phyloP scores from a whole-genome alignment of 116 monocot species.

The Iris pallida region DNA sequence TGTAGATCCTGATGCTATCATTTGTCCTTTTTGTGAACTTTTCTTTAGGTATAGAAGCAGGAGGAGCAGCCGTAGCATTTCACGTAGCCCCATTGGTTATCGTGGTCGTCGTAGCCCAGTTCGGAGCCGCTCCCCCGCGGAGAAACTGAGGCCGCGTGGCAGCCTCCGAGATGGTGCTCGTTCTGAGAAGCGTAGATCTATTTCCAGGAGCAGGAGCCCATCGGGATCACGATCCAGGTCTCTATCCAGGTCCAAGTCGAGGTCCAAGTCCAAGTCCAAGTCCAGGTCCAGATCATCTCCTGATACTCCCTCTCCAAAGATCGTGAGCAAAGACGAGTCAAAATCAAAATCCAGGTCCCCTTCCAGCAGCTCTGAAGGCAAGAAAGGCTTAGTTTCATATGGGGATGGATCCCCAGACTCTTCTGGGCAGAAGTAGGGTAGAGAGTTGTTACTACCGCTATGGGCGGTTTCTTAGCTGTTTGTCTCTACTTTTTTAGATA shows the following conservation, averaged over 20 bases:
- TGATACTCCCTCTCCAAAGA: constrained; percentile 48
- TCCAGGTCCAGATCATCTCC: constrained; percentile 27
- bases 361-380: constrained; percentile 36
- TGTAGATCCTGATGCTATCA: no score
- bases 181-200: constrained; percentile 31
- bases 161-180: constrained; percentile 1
- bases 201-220: constrained; percentile 62
- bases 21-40: not conserved
- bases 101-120: constrained; percentile 58
- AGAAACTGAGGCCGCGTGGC: constrained; percentile 28
- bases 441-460: not conserved
- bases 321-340: constrained; percentile 47
- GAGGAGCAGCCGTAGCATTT: constrained; percentile 56
- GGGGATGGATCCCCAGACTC: constrained; percentile 78
- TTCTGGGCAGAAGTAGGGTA: constrained; percentile 25
- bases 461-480: not conserved
- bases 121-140: constrained; percentile 56
- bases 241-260: constrained; percentile 25
- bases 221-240: constrained; percentile 58
- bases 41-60: constrained; percentile 52
- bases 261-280: constrained; percentile 20
- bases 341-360: constrained; percentile 55
- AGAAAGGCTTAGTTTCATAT: constrained; percentile 85
- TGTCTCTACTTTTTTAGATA: not conserved
- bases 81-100: constrained; percentile 67